These are phyloP conservation scores for Corymbia calophylla DNA, from an alignment of 441 rosid genomes.

Conservation along the genomic window DNA sequence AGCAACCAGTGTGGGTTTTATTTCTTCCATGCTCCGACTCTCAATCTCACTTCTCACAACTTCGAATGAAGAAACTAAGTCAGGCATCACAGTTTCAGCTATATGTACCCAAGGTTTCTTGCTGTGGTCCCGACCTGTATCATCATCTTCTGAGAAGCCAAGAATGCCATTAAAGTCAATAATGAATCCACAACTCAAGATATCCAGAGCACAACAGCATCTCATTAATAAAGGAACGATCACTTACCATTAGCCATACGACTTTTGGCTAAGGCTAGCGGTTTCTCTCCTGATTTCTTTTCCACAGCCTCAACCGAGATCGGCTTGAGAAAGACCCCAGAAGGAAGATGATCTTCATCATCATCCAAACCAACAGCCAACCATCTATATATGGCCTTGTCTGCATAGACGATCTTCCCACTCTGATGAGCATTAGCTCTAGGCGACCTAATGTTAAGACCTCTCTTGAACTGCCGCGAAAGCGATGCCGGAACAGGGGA, in stretches of 20 bases:
- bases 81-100: constrained; percentile 30
- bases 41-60: constrained; percentile 19
- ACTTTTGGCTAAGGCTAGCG: constrained; percentile 20
- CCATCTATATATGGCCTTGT: constrained; percentile 23
- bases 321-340: constrained; percentile 26
- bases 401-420: not conserved
- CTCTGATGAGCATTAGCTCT: not conserved
- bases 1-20: constrained; percentile 38
- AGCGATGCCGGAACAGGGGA: not conserved
- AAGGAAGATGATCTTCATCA: constrained; percentile 11
- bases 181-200: not conserved
- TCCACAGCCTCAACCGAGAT: constrained; percentile 15
- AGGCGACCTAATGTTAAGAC: not conserved
- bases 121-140: not conserved
- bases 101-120: constrained; percentile 28
- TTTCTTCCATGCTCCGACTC: constrained; percentile 9
- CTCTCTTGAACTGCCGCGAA: not conserved
- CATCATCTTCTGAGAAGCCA: constrained; percentile 10
- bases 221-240: not conserved
- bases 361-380: constrained; percentile 32
- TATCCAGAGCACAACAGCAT: not conserved
- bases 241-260: constrained; percentile 12
- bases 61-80: constrained; percentile 31
- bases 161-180: not conserved
- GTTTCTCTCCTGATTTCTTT: constrained; percentile 14